phyloP scores from a whole-genome alignment of 2,329 filamentous ascomycete genomes.

The Triangularia verruculosa region DNA sequence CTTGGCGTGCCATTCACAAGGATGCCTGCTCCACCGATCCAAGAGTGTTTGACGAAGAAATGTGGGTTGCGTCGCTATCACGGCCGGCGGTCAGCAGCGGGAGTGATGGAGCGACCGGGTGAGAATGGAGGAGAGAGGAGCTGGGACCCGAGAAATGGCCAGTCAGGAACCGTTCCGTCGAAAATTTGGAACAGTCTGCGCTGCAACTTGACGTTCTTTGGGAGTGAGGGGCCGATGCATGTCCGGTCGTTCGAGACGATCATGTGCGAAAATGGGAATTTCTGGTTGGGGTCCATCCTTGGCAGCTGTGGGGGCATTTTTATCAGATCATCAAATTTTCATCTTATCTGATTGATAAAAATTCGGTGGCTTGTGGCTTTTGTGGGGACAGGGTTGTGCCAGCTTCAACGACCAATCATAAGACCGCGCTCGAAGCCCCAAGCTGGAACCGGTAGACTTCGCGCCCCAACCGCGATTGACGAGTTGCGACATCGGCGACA shows the following conservation, averaged over 20 bases:
- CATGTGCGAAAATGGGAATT: neutral
- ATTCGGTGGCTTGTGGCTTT: neutral
- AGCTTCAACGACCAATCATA: neutral
- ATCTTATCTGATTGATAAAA: slow-evolving; percentile 18
- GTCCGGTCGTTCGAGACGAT: neutral
- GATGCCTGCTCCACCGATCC: neutral
- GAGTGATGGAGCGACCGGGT: neutral
- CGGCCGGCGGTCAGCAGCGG: neutral
- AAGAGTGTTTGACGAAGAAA: neutral
- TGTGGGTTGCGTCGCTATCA: neutral
- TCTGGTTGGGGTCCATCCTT: neutral
- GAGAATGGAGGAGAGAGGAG: neutral
- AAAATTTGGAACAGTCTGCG: neutral
- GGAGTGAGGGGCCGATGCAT: neutral
- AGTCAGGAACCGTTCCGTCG: neutral
- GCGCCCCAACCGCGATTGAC: neutral
- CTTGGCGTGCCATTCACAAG: neutral
- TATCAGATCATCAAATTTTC: slow-evolving; percentile 10
- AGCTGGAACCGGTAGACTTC: neutral
- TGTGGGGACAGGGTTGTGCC: neutral
- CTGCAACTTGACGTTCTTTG: neutral
- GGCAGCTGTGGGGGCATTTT: slow-evolving; percentile 4
- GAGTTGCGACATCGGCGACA: neutral
- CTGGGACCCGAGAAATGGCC: neutral
- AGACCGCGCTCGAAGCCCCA: neutral